Conservation (phyloP, 768 basidiomycete genomes). For the Mycena latifolia region DNA sequence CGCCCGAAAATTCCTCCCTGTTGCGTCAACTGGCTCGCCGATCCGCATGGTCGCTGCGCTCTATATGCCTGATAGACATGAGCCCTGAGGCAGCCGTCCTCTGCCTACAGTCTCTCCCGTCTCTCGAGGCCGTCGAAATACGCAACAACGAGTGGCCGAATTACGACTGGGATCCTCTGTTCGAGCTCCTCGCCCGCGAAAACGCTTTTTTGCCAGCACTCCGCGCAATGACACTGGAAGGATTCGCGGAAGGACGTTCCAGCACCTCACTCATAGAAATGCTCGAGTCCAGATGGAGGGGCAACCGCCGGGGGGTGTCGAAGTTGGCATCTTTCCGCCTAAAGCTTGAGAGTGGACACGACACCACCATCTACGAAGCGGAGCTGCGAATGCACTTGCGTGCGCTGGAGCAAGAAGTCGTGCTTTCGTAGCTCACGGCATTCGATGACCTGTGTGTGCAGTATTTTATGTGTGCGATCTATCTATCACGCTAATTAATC, state of each 20-base stretch:
- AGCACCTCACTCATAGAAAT: slow-evolving; percentile 1
- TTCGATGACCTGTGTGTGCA: too few relatives aligned
- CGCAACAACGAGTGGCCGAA: neutral
- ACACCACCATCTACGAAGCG: too few relatives aligned
- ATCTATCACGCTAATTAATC: too few relatives aligned
- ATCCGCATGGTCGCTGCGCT: slow-evolving; percentile 6
- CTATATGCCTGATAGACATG: neutral
- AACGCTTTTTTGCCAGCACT: neutral
- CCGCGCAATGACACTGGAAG: neutral
- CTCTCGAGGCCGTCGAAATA: slow-evolving; percentile 2
- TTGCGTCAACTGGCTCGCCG: neutral
- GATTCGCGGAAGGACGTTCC: neutral
- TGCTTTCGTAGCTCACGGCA: too few relatives aligned
- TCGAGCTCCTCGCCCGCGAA: neutral
- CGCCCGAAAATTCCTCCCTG: neutral
- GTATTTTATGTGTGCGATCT: too few relatives aligned
- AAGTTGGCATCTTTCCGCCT: slow-evolving; percentile 12
- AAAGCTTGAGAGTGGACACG: too few relatives aligned
- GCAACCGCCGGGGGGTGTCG: neutral
- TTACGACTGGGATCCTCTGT: neutral
- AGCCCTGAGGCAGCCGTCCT: neutral
- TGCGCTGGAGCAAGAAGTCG: too few relatives aligned
- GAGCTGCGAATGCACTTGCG: too few relatives aligned
- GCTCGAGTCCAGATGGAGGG: neutral
- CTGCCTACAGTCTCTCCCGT: neutral